phyloP scores from a whole-genome alignment of 805 yeast genomes.

The Candida hispaniensis region DNA sequence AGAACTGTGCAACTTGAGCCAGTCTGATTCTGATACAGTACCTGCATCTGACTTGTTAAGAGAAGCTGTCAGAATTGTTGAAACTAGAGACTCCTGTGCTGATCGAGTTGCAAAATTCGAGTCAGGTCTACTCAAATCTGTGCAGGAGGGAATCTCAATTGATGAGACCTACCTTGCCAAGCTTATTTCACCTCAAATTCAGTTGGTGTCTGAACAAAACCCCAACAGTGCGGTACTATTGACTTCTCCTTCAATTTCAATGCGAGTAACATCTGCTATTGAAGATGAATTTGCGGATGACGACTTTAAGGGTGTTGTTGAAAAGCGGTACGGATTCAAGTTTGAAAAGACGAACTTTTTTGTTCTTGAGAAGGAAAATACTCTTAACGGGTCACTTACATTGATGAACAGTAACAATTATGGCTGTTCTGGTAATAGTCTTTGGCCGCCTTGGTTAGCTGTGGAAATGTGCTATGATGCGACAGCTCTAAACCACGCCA shows the following conservation, averaged over 20 bases:
- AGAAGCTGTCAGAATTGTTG: constrained; percentile 9
- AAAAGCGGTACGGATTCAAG: constrained; percentile 59
- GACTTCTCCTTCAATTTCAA: constrained; percentile 61
- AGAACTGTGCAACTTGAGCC: constrained; percentile 22
- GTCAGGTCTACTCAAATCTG: constrained; percentile 37
- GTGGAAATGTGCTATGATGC: constrained; percentile 55
- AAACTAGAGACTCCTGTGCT: constrained; percentile 15
- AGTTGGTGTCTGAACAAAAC: constrained; percentile 43
- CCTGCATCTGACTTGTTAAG: constrained; percentile 12
- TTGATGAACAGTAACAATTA: constrained; percentile 43
- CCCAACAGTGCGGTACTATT: constrained; percentile 53
- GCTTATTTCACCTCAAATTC: constrained; percentile 75
- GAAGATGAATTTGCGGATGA: constrained; percentile 36
- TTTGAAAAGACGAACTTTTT: constrained; percentile 62
- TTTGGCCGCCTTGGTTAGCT: constrained; percentile 91
- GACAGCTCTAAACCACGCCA: constrained; percentile 36
- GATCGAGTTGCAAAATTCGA: constrained; percentile 34
- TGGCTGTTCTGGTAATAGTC: constrained; percentile 40
- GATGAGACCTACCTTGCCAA: constrained; percentile 52
- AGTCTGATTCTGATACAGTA: constrained; percentile 14
- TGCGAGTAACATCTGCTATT: constrained; percentile 56
- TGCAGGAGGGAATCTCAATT: constrained; percentile 30
- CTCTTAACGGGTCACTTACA: constrained; percentile 33
- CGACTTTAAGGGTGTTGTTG: constrained; percentile 39
- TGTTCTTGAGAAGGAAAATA: constrained; percentile 46